These are phyloP conservation scores for Russula virescens DNA, from an alignment of 768 basidiomycete genomes.

Conservation along the genomic window DNA sequence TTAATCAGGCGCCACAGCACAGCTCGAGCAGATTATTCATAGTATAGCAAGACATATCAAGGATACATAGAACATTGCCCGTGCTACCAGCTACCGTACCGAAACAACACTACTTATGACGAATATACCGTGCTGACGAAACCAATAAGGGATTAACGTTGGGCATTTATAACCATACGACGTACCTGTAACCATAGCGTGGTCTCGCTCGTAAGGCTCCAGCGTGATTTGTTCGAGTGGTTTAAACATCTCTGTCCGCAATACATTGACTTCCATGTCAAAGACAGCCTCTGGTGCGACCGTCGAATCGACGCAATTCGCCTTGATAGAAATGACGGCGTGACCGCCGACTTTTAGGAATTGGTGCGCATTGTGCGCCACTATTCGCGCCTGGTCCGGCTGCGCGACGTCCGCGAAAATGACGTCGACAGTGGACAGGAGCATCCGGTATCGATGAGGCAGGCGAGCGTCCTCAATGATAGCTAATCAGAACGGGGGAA, in stretches of 20 bases:
- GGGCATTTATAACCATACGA: not conserved
- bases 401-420: conserved; percentile 99
- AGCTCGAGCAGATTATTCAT: not conserved
- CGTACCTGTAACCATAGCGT: conserved; percentile 84
- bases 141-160: not conserved
- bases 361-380: conserved; percentile 84
- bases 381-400: conserved; percentile 98
- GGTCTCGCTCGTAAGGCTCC: conserved; percentile 88
- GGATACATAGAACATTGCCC: conserved; percentile 15
- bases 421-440: conserved; percentile 90
- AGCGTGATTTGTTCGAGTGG: conserved; percentile 94
- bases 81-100: not conserved
- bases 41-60: conserved; percentile 20
- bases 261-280: conserved; percentile 74
- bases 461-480: conserved; percentile 97
- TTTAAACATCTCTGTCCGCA: conserved; percentile 79
- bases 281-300: conserved; percentile 85
- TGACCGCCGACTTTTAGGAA: conserved; percentile 96
- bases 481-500: conserved; percentile 39
- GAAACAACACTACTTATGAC: conserved; percentile 34
- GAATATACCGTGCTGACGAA: conserved; percentile 40
- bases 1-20: no score
- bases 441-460: conserved; percentile 96
- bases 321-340: conserved; percentile 96
- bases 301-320: conserved; percentile 98